A percentile compares a stretch with the other conserved stretches of the same genome.
Conservation (phyloP, 78 protist species). For the Dictyostelium citrinum region DNA sequence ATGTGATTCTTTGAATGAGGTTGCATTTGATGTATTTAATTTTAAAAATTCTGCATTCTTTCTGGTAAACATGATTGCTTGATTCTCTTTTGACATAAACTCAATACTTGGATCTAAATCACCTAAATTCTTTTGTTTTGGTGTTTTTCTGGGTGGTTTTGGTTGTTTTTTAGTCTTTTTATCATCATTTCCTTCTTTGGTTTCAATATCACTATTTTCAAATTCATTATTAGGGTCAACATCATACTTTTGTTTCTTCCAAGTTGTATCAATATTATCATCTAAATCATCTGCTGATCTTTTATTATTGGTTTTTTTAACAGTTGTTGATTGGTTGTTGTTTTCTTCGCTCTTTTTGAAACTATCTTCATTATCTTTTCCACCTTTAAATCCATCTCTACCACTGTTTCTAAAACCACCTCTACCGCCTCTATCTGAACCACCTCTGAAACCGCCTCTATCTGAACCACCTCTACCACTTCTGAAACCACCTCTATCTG, state of each 20-base stretch:
- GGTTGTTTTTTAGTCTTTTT: not conserved
- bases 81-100: not conserved
- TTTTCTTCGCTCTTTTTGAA: not conserved
- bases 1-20: not conserved
- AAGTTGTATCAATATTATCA: not conserved
- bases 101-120: conserved; percentile 20
- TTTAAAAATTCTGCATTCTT: conserved; percentile 11
- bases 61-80: conserved; percentile 18
- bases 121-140: conserved; percentile 42
- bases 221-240: not conserved
- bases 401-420: not conserved
- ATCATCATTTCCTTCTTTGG: not conserved
- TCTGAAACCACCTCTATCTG: not conserved
- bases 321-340: not conserved
- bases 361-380: conserved; percentile 6
- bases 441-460: not conserved
- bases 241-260: not conserved
- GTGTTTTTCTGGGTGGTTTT: conserved; percentile 5
- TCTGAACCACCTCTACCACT: conserved; percentile 1
- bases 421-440: not conserved
- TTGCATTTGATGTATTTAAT: conserved; percentile 7
- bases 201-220: not conserved
- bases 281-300: conserved; percentile 29
- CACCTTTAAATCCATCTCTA: not conserved
- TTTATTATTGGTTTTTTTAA: not conserved